Percentiles rank a stretch among this genome's conserved stretches.
Evolutionary conservation across 164 flowering plant species (phyloP).

Genomic region (Akebia trifoliata): DNA sequence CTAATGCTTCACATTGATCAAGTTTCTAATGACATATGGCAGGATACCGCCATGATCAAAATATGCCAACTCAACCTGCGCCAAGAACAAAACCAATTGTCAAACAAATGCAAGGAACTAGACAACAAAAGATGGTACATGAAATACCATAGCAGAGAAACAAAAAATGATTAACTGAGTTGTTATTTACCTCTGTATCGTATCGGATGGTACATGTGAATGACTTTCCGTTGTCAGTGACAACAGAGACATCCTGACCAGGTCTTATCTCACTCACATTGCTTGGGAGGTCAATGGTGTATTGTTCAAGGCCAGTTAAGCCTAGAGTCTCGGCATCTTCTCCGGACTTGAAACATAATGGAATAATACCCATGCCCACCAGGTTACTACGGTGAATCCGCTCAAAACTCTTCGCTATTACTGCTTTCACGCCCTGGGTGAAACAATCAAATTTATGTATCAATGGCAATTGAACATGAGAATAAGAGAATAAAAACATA

Average conservation of each 20-base stretch:
- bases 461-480: background rate
- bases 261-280: constrained; percentile 59
- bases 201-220: constrained; percentile 58
- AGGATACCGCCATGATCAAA: constrained; percentile 83
- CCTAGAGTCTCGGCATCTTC: constrained; percentile 84
- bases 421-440: constrained; percentile 83
- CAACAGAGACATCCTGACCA: constrained; percentile 69
- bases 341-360: constrained; percentile 71
- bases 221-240: constrained; percentile 58
- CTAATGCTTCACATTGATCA: constrained; percentile 41
- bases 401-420: constrained; percentile 89
- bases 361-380: constrained; percentile 86
- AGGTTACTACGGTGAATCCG: constrained; percentile 84
- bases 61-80: constrained; percentile 75
- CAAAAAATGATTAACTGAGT: background rate
- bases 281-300: constrained; percentile 63
- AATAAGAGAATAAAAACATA: background rate
- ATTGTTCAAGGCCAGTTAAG: constrained; percentile 74
- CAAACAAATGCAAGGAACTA: background rate
- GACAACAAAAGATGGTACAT: background rate
- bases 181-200: constrained; percentile 68
- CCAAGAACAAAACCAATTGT: background rate
- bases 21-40: constrained; percentile 59
- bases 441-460: background rate
- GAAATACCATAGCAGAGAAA: background rate